phyloP scores from a whole-genome alignment of 2,329 filamentous ascomycete genomes.

The Kalmusia sp. region DNA sequence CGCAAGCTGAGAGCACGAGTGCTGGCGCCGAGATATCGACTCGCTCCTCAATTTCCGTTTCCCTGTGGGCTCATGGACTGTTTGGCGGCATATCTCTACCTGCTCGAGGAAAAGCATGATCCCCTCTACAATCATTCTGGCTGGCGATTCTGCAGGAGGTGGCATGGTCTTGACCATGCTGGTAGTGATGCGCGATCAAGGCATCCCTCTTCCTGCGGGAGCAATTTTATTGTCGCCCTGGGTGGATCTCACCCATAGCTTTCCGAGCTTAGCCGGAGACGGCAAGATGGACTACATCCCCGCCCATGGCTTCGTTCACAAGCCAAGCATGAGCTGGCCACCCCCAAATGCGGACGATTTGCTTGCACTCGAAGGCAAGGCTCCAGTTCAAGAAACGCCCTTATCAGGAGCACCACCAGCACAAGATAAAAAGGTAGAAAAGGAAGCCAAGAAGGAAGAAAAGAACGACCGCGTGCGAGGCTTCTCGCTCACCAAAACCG shows the following conservation, averaged over 20 bases:
- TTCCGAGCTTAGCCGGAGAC: slow-evolving; percentile 82
- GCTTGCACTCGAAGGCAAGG: slow-evolving; percentile 53
- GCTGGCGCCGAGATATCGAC: slow-evolving; percentile 82
- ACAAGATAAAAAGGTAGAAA: slow-evolving; percentile 26
- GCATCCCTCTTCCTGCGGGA: slow-evolving; percentile 84
- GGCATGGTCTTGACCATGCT: slow-evolving; percentile 86
- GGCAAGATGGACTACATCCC: slow-evolving; percentile 88
- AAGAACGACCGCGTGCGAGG: slow-evolving; percentile 43
- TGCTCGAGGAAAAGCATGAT: slow-evolving; percentile 75
- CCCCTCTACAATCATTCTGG: slow-evolving; percentile 82
- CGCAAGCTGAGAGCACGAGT: slow-evolving; percentile 90
- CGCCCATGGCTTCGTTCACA: slow-evolving; percentile 84
- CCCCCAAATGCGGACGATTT: slow-evolving; percentile 82
- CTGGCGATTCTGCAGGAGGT: slow-evolving; percentile 91
- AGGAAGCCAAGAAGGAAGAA: slow-evolving; percentile 43
- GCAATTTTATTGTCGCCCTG: slow-evolving; percentile 92
- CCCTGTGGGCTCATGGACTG: slow-evolving; percentile 92
- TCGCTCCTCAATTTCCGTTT: slow-evolving; percentile 94
- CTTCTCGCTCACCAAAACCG: slow-evolving; percentile 36
- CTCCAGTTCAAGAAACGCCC: slow-evolving; percentile 11
- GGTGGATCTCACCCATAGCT: slow-evolving; percentile 95
- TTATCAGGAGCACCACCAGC: slow-evolving; percentile 16
- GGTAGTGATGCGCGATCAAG: slow-evolving; percentile 81
- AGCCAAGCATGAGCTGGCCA: slow-evolving; percentile 89
- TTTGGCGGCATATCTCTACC: slow-evolving; percentile 83